phyloP scores from a whole-genome alignment of 306 rosid genomes.

The Cucurbita argyrosperma region DNA sequence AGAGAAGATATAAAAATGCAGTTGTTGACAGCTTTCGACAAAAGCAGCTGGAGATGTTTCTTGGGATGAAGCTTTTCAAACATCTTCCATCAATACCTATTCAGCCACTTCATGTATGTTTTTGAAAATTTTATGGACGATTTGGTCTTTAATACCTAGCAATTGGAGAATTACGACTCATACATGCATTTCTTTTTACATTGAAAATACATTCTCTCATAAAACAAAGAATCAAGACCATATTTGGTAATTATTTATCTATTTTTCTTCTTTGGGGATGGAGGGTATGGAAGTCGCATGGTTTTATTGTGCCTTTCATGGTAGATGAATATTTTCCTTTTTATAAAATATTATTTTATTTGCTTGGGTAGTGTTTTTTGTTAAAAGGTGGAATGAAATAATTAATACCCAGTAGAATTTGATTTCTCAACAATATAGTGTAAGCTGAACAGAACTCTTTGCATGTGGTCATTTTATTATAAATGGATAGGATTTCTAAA shows the following conservation, averaged over 20 bases:
- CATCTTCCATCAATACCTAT: slow-evolving; percentile 91
- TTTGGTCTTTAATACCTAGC: not conserved
- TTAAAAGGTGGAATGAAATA: not conserved
- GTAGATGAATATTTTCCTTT: not conserved
- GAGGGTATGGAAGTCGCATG: not conserved
- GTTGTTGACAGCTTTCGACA: slow-evolving; percentile 96
- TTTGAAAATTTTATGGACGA: slow-evolving; percentile 6
- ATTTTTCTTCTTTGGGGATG: not conserved
- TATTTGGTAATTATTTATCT: not conserved
- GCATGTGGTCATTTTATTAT: not conserved
- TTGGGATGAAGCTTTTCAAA: slow-evolving; percentile 90
- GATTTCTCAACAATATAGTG: not conserved
- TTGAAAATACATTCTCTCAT: no score
- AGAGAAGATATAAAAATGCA: slow-evolving; percentile 89
- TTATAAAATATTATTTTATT: not conserved
- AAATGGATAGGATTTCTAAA: not conserved
- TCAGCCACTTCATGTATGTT: slow-evolving; percentile 80
- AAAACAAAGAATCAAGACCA: not conserved
- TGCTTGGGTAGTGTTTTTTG: not conserved
- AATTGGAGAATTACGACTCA: not conserved
- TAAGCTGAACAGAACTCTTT: not conserved
- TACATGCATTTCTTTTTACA: no score
- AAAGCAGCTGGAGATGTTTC: slow-evolving; percentile 91
- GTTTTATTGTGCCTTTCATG: not conserved
- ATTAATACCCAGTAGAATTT: not conserved